Evolutionary conservation across 306 rosid species (phyloP), one percentile per base, ranked within the genome.

Genomic region (Quercus aquifolioides): DNA sequence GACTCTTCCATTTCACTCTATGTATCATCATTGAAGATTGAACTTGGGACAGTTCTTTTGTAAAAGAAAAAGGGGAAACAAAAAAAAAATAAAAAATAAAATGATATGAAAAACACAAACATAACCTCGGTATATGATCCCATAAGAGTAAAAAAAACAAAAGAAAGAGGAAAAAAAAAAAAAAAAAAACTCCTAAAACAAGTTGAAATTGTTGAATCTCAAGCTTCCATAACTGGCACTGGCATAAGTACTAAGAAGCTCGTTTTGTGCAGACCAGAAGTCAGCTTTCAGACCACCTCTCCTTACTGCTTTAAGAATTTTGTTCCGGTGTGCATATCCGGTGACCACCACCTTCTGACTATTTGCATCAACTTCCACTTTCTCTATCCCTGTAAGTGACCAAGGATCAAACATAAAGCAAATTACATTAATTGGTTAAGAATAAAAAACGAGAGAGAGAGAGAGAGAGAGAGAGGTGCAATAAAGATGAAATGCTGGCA

Each of bases 191-290:
- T 74, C 75, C 89, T 89, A 94, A 84, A 90, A 92, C 86, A 91
- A 86, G 78, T 77, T 84, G 89, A 85, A 86, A 83, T 80, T 79
- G 56, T 62, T 80, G 86, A 90, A 92, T 82, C 88, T 89, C 58
- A 90, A 88, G 76, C 70, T 74, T 17, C 84, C 81, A 64, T 82
- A 84, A 33, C 81, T 87, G 70, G 88, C 79, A 59, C 85, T 84
- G 78, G 94, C 87, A 77, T 89, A 93, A 63, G 91, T 91, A 57
- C 87, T 69, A 12, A 94, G 98, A 35, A 92, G 89, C 56, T 94
- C 98, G 73, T 90, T 87, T 51, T 90, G 96, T 25, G 93, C 71
- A 49, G 97, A 92, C 98, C 98, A 94, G 79, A 94, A 94, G n/a
- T 94, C 94, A 72, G 97, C 98, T 77, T 86, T 92, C 38, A 94